Evolutionary conservation across 2,329 filamentous ascomycete genomes (phyloP).

Genomic region (Phialocephala subalpina): DNA sequence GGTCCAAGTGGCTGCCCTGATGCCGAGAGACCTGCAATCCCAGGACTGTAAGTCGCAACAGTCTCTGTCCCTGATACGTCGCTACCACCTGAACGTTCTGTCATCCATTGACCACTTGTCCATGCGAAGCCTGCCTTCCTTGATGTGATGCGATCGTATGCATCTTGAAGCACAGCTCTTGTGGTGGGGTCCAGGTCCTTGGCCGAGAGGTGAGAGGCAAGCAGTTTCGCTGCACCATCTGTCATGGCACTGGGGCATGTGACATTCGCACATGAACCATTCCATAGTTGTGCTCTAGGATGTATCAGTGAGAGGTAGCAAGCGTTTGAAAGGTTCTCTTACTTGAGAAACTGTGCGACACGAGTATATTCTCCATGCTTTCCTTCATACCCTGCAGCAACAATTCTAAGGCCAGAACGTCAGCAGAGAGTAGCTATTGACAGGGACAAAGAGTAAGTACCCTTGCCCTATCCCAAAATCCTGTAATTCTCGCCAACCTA

Average conservation of each 20-base stretch:
- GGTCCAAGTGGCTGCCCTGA: constrained; percentile 56
- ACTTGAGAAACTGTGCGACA: constrained; percentile 65
- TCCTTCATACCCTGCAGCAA: constrained; percentile 67
- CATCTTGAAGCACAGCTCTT: constrained; percentile 57
- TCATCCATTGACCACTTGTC: constrained; percentile 84
- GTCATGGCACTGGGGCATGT: constrained; percentile 36
- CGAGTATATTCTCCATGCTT: constrained; percentile 59
- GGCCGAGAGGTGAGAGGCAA: constrained; percentile 53
- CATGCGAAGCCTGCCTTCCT: constrained; percentile 61
- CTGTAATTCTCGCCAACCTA: constrained; percentile 72
- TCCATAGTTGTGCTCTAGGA: constrained; percentile 31
- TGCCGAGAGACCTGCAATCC: constrained; percentile 30
- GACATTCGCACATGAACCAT: constrained; percentile 30
- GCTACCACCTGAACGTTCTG: constrained; percentile 72
- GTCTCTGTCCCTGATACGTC: constrained; percentile 76
- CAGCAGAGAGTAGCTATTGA: constrained; percentile 24
- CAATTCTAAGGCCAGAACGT: constrained; percentile 48
- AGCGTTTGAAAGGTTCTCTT: constrained; percentile 22
- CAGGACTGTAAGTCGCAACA: constrained; percentile 50
- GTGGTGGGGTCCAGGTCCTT: constrained; percentile 41
- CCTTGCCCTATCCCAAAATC: constrained; percentile 65
- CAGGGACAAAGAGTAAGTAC: constrained; percentile 24
- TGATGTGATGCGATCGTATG: constrained; percentile 61
- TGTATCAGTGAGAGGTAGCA: constrained; percentile 9
- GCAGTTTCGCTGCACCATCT: constrained; percentile 64